These are phyloP conservation scores for Haplosporangium gracile DNA, from an alignment of 192 early-diverging fungal species.

Conservation along the genomic window DNA sequence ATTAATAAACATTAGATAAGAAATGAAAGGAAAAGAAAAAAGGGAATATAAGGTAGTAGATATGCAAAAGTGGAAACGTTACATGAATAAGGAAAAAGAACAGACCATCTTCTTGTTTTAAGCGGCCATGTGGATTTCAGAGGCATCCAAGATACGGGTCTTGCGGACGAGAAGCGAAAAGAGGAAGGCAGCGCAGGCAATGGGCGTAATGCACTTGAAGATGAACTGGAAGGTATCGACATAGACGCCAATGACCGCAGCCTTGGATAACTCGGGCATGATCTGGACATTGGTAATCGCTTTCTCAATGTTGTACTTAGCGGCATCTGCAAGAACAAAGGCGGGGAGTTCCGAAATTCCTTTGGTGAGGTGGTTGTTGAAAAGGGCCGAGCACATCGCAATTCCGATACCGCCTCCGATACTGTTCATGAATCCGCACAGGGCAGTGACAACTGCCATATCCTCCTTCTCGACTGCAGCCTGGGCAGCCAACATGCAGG, in stretches of 20 bases:
- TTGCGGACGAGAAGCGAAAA: conserved; percentile 58
- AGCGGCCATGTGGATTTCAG: conserved; percentile 37
- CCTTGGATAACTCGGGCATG: conserved; percentile 43
- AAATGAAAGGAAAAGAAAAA: background rate
- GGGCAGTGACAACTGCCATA: conserved; percentile 79
- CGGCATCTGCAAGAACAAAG: background rate
- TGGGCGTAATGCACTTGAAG: conserved; percentile 65
- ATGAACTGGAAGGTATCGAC: conserved; percentile 65
- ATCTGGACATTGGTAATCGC: conserved; percentile 36
- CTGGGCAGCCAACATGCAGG: conserved; percentile 80
- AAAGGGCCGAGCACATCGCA: conserved; percentile 72
- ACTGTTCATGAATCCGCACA: conserved; percentile 70
- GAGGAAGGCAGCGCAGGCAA: conserved; percentile 63
- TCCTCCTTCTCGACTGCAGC: conserved; percentile 69
- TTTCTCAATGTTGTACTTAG: conserved; percentile 18
- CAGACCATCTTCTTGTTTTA: conserved; percentile 6
- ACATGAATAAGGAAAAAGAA: background rate
- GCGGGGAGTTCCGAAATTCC: conserved; percentile 25
- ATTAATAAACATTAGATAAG: too few species aligned
- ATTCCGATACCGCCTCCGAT: conserved; percentile 68
- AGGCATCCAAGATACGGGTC: conserved; percentile 22
- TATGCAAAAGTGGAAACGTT: background rate
- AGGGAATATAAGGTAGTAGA: background rate
- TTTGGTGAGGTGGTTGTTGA: conserved; percentile 62
- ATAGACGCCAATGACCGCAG: conserved; percentile 60